Percentiles rank a stretch among this genome's conserved stretches.
These are phyloP conservation scores for Alternaria incomplexa DNA, from an alignment of 2,329 filamentous ascomycete species.

Conservation along the genomic window DNA sequence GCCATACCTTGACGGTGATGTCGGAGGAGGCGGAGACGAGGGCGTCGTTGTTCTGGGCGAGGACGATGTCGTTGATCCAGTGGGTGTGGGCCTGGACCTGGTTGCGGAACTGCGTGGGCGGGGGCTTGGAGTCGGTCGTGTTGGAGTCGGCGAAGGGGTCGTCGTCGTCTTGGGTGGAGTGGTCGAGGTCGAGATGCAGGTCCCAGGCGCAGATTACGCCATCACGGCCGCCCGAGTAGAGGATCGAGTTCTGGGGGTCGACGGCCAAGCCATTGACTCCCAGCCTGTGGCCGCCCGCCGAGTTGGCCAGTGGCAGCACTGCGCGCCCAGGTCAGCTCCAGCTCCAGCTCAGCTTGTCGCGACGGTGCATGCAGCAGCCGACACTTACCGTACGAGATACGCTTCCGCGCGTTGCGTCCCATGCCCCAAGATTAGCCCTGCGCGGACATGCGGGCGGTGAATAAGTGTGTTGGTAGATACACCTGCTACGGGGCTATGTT, in stretches of 20 bases:
- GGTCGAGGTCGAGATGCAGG: constrained; percentile 70
- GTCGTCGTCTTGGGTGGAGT: constrained; percentile 46
- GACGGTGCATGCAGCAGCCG: neutral
- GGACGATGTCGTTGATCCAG: constrained; percentile 92
- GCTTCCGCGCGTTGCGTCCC: constrained; percentile 60
- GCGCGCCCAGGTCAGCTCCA: constrained; percentile 23
- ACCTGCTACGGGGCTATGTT: neutral
- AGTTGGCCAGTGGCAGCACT: constrained; percentile 77
- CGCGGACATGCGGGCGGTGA: constrained; percentile 22
- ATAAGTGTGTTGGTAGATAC: neutral
- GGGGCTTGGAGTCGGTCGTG: constrained; percentile 43
- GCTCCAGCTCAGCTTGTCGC: neutral
- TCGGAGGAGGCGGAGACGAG: constrained; percentile 93
- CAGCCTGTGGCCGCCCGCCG: constrained; percentile 83
- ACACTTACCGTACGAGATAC: constrained; percentile 59
- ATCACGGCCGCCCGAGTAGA: constrained; percentile 95
- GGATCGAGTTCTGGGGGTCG: constrained; percentile 79
- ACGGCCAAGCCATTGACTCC: constrained; percentile 95
- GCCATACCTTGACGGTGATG: constrained; percentile 90
- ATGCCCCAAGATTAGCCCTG: constrained; percentile 42
- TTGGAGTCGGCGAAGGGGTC: constrained; percentile 49
- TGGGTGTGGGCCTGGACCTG: constrained; percentile 86
- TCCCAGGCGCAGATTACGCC: constrained; percentile 97
- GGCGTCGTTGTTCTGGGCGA: constrained; percentile 77
- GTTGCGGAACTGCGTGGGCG: constrained; percentile 62